phyloP scores from a whole-genome alignment of 1,284 basidiomycete genomes.

The Cutaneotrichosporon cavernicola region DNA sequence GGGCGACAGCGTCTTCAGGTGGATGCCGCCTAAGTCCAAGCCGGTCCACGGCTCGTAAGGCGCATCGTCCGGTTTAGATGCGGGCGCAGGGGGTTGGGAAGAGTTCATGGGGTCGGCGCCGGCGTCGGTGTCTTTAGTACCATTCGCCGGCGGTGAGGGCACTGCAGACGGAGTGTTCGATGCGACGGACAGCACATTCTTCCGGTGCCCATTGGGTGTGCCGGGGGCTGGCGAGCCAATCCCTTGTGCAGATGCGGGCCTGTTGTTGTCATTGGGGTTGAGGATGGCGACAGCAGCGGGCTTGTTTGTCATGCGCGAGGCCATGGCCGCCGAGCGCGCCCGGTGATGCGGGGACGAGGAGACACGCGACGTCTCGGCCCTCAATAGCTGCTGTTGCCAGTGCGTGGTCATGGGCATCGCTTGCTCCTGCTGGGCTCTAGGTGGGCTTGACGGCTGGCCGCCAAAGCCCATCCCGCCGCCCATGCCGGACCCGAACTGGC shows the following conservation, averaged over 20 bases:
- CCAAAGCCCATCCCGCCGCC: conserved; percentile 33
- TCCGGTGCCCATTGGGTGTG: conserved; percentile 53
- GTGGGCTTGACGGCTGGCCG: conserved; percentile 39
- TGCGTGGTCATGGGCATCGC: conserved; percentile 42
- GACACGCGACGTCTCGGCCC: conserved; percentile 55
- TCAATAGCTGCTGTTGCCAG: conserved; percentile 54
- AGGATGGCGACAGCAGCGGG: conserved; percentile 54
- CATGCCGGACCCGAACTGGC: conserved; percentile 29
- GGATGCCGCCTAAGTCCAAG: conserved; percentile 93
- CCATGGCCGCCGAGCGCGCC: conserved; percentile 59
- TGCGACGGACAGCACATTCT: conserved; percentile 41
- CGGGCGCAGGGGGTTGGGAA: conserved; percentile 35
- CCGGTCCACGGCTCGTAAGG: conserved; percentile 69
- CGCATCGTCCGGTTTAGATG: conserved; percentile 38
- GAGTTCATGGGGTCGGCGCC: conserved; percentile 41
- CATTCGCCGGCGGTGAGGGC: conserved; percentile 18
- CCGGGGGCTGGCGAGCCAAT: conserved; percentile 16
- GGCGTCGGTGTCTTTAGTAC: conserved; percentile 5
- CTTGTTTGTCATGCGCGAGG: conserved; percentile 57
- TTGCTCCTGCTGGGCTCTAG: conserved; percentile 35
- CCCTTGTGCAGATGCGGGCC: conserved; percentile 20
- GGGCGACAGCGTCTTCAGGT: conserved; percentile 83
- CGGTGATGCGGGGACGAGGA: conserved; percentile 59
- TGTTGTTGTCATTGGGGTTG: conserved; percentile 48
- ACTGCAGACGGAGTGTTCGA: conserved; percentile 28